phyloP scores from a whole-genome alignment of 257 asterid genomes.

The Ajuga chamaepitys region DNA sequence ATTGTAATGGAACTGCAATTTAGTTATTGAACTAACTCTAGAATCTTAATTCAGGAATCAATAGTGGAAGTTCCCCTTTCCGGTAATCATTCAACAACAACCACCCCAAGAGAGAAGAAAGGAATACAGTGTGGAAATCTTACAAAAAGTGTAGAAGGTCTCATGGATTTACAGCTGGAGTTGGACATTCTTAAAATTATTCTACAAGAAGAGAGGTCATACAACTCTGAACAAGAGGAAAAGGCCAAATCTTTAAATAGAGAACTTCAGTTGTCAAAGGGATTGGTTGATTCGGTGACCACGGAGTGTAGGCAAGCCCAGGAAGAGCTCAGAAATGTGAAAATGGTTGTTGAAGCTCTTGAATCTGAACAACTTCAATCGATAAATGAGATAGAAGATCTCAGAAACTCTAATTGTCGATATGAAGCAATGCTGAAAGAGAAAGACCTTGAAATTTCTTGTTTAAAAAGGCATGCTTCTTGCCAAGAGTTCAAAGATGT shows the following conservation, averaged over 20 bases:
- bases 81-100: slow-evolving; percentile 20
- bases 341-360: slow-evolving; percentile 78
- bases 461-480: slow-evolving; percentile 34
- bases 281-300: slow-evolving; percentile 33
- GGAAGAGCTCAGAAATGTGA: slow-evolving; percentile 54
- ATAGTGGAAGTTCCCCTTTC: slow-evolving; percentile 47
- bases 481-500: slow-evolving; percentile 37
- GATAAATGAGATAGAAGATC: slow-evolving; percentile 68
- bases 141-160: slow-evolving; percentile 35
- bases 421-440: slow-evolving; percentile 40
- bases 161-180: slow-evolving; percentile 80
- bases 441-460: slow-evolving; percentile 56
- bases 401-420: slow-evolving; percentile 36
- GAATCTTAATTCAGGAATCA: slow-evolving; percentile 53
- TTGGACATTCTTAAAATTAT: slow-evolving; percentile 74
- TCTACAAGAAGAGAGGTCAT: slow-evolving; percentile 73
- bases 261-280: slow-evolving; percentile 59
- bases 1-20: not conserved
- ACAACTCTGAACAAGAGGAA: slow-evolving; percentile 43
- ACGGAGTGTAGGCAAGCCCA: slow-evolving; percentile 41
- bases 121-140: slow-evolving; percentile 20
- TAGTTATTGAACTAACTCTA: slow-evolving; percentile 18
- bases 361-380: slow-evolving; percentile 69
- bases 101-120: slow-evolving; percentile 28
- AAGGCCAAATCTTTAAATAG: slow-evolving; percentile 34